A percentile compares a stretch with the other conserved stretches of the same genome.
Conservation (phyloP, 352 stramenopile species). For the Phytophthora fragariaefolia region DNA sequence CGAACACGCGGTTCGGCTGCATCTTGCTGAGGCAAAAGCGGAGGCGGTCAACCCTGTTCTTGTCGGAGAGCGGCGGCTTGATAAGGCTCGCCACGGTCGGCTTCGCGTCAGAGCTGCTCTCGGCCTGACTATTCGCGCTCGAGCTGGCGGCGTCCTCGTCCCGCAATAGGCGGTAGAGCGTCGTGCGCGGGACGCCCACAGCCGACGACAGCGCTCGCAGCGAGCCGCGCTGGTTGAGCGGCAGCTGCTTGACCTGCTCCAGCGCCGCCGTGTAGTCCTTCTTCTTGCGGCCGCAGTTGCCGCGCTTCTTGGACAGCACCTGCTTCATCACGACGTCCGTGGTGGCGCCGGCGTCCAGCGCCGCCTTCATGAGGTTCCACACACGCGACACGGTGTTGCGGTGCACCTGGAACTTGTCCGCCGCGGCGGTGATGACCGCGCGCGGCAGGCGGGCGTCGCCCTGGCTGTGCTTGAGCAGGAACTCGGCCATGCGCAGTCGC, state of each 20-base stretch:
- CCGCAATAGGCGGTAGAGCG: conserved; percentile 45
- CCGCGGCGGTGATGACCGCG: conserved; percentile 42
- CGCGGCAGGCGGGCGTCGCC: conserved; percentile 37
- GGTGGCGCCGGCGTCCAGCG: conserved; percentile 25
- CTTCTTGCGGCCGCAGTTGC: conserved; percentile 50
- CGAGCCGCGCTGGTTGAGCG: conserved; percentile 42
- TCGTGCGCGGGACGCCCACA: conserved; percentile 46
- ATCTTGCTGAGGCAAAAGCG: conserved; percentile 45
- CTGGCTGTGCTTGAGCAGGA: conserved; percentile 44
- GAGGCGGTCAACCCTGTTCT: conserved; percentile 48
- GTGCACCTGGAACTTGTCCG: conserved; percentile 46
- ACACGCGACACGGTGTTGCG: conserved; percentile 53
- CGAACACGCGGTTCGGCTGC: conserved; percentile 43
- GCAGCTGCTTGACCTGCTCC: conserved; percentile 45
- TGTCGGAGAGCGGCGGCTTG: conserved; percentile 43
- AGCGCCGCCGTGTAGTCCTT: conserved; percentile 49
- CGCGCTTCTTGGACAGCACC: conserved; percentile 47
- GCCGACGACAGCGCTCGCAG: conserved; percentile 45
- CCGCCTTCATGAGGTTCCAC: conserved; percentile 47
- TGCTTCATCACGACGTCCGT: conserved; percentile 41
- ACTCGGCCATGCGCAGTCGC: conserved; percentile 45
- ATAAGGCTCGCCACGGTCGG: conserved; percentile 35
- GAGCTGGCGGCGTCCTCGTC: conserved; percentile 25
- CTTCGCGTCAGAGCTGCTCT: conserved; percentile 22
- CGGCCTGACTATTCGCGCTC: conserved; percentile 4